Evolutionary conservation across 2,329 filamentous ascomycete genomes (phyloP).

Genomic region (Ophiostoma ulmi): DNA sequence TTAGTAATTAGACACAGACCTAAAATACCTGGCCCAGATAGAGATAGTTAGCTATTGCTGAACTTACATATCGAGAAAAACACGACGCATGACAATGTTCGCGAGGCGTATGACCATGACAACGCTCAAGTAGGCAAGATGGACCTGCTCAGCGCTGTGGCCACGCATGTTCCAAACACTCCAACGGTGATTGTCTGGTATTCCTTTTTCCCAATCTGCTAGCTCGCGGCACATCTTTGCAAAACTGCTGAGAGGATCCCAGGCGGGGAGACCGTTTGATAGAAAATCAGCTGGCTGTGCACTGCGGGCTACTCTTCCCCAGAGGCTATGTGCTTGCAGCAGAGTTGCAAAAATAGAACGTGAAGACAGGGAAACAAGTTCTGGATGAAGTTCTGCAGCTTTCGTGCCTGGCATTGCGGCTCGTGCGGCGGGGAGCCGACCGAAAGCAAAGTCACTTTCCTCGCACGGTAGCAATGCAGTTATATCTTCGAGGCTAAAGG

Average conservation of each 20-base stretch:
- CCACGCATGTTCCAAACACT: constrained; percentile 36
- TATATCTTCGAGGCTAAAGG: constrained; percentile 35
- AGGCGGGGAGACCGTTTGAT: constrained; percentile 20
- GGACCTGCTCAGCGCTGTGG: constrained; percentile 33
- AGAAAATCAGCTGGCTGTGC: constrained; percentile 27
- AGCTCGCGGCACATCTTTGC: constrained; percentile 28
- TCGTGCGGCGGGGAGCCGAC: constrained; percentile 30
- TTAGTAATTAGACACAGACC: not conserved
- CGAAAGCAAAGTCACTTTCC: constrained; percentile 37
- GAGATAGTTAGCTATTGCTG: not conserved
- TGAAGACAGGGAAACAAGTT: constrained; percentile 28
- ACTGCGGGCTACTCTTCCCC: constrained; percentile 34
- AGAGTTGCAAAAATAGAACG: constrained; percentile 37
- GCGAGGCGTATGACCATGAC: constrained; percentile 34
- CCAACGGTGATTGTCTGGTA: constrained; percentile 33
- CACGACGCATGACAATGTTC: constrained; percentile 33
- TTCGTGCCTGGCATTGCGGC: constrained; percentile 34
- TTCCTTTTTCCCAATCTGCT: constrained; percentile 30
- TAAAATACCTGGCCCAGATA: not conserved
- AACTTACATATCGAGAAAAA: constrained; percentile 12
- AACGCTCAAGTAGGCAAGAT: constrained; percentile 35
- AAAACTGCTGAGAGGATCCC: constrained; percentile 29
- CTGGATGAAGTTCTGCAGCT: constrained; percentile 30
- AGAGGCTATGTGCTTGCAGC: constrained; percentile 34
- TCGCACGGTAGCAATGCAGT: constrained; percentile 35